Conservation (phyloP, 331 rosid genomes). For the Acacia concinna region DNA sequence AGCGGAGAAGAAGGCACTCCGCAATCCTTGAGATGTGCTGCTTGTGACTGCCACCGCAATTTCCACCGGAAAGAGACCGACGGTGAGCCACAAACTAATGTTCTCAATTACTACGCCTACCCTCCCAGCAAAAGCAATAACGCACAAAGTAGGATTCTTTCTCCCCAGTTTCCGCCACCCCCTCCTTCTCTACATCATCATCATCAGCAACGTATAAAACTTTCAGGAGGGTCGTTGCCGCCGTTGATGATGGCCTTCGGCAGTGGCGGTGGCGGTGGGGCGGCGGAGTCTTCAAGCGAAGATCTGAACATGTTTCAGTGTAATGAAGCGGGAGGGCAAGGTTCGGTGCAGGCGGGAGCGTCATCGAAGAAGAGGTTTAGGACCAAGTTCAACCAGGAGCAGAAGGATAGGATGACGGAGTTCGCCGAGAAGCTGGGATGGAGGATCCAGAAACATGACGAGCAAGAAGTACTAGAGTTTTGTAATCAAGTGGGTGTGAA, state of each 20-base stretch:
- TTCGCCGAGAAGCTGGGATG: constrained; percentile 84
- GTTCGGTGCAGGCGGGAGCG: constrained; percentile 27
- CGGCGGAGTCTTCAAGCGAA: constrained; percentile 82
- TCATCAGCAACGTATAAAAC: constrained; percentile 28
- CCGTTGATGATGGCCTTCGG: constrained; percentile 89
- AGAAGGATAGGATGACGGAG: constrained; percentile 86
- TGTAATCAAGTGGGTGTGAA: constrained; percentile 73
- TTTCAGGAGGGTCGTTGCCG: constrained; percentile 41
- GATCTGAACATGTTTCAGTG: constrained; percentile 63
- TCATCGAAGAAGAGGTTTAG: constrained; percentile 71
- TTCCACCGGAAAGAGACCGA: constrained; percentile 76
- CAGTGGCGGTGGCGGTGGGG: constrained; percentile 53
- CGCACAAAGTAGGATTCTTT: constrained; percentile 19
- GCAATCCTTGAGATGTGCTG: constrained; percentile 74
- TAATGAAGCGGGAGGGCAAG: constrained; percentile 36
- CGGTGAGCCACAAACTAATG: constrained; percentile 35
- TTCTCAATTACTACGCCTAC: constrained; percentile 26
- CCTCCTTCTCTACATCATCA: constrained; percentile 36
- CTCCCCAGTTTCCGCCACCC: constrained; percentile 31
- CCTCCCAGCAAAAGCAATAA: constrained; percentile 32
- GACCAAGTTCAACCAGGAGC: constrained; percentile 74
- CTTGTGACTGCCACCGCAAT: constrained; percentile 92
- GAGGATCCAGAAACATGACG: constrained; percentile 93
- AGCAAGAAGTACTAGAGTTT: constrained; percentile 79
- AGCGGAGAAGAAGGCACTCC: constrained; percentile 62